Evolutionary conservation across 2,329 filamentous ascomycete species (phyloP).

Genomic region (Dryadomyces sulphureus): DNA sequence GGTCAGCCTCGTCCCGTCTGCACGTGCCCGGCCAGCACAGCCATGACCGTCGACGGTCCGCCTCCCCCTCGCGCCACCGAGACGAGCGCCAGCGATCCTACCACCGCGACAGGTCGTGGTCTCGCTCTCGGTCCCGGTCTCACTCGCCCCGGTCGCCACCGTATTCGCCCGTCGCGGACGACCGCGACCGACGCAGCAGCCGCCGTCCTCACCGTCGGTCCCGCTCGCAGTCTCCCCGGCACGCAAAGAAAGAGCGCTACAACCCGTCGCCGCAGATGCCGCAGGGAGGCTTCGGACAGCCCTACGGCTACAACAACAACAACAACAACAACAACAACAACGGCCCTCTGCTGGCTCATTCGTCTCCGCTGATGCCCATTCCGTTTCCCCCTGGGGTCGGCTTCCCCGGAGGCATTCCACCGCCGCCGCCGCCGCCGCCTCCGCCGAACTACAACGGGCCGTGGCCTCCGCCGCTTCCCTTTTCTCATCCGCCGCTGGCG

Average conservation of each 20-base stretch:
- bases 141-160: background rate
- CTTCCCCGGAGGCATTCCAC: background rate
- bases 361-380: background rate
- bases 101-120: background rate
- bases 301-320: no score
- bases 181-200: background rate
- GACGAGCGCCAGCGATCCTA: background rate
- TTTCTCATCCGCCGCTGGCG: background rate
- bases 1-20: background rate
- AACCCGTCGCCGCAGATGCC: background rate
- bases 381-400: background rate
- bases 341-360: background rate
- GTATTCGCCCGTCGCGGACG: background rate
- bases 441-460: constrained; percentile 8
- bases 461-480: constrained; percentile 8
- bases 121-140: background rate
- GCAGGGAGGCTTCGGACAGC: no score
- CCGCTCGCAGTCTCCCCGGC: background rate
- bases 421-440: background rate
- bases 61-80: constrained; percentile 1
- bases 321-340: no score
- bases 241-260: background rate
- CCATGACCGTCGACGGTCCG: constrained; percentile 3
- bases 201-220: background rate
- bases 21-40: constrained; percentile 7